These are phyloP conservation scores for Rubus parviflorus DNA, from an alignment of 306 rosid species.

Conservation along the genomic window DNA sequence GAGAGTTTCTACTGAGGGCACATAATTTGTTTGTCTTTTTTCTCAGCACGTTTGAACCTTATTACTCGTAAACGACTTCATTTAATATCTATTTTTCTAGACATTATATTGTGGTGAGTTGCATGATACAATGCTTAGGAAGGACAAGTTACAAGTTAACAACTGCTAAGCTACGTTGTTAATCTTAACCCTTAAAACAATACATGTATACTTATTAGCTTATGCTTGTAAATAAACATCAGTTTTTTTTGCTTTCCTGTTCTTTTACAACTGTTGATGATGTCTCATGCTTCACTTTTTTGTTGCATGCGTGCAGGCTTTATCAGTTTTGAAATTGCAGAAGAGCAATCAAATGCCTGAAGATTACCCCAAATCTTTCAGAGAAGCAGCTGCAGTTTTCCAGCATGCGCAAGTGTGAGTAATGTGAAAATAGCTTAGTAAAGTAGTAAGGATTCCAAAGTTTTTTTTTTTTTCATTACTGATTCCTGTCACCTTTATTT, in stretches of 20 bases:
- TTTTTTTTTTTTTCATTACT: neutral
- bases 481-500: slow-evolving; percentile 26
- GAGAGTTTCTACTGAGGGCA: neutral
- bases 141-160: neutral
- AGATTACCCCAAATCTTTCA: slow-evolving; percentile 69
- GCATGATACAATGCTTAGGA: neutral
- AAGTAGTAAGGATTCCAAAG: neutral
- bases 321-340: slow-evolving; percentile 74
- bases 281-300: neutral
- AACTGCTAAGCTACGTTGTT: too few relatives aligned
- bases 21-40: neutral
- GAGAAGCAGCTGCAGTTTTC: slow-evolving; percentile 78
- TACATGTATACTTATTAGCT: too few relatives aligned
- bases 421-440: neutral
- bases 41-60: neutral
- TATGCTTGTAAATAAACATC: neutral
- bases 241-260: neutral
- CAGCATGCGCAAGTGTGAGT: slow-evolving; percentile 82
- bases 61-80: too few relatives aligned
- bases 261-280: neutral
- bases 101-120: too few relatives aligned
- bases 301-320: slow-evolving; percentile 47
- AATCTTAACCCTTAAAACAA: too few relatives aligned
- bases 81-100: too few relatives aligned
- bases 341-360: slow-evolving; percentile 71